These are phyloP conservation scores for Didymella arachidicola DNA, from an alignment of 2,329 filamentous ascomycete species.

Conservation along the genomic window DNA sequence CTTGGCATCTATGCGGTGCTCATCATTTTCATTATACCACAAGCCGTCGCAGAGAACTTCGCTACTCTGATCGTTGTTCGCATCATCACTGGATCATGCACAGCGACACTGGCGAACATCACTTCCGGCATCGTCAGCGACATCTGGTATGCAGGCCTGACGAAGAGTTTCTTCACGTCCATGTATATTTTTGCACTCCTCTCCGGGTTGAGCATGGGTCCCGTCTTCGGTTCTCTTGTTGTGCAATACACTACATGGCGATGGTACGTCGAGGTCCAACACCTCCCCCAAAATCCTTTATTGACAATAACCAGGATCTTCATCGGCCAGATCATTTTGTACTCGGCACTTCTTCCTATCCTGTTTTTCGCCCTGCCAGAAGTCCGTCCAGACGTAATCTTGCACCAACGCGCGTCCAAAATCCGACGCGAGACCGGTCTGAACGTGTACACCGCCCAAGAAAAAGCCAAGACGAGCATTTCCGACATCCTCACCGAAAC, in stretches of 20 bases:
- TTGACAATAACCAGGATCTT: slow-evolving; percentile 50
- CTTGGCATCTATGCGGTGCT: slow-evolving; percentile 52
- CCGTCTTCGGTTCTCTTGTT: slow-evolving; percentile 54
- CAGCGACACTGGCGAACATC: slow-evolving; percentile 54
- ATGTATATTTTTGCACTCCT: slow-evolving; percentile 56
- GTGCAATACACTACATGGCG: slow-evolving; percentile 51
- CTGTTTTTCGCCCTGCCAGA: slow-evolving; percentile 56
- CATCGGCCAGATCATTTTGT: slow-evolving; percentile 56
- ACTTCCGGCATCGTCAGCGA: slow-evolving; percentile 47
- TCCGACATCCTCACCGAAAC: slow-evolving; percentile 47
- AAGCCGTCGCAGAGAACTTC: slow-evolving; percentile 55
- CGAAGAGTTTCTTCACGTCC: slow-evolving; percentile 54
- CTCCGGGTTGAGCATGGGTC: slow-evolving; percentile 55
- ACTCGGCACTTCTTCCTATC: slow-evolving; percentile 53
- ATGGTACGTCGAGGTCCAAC: slow-evolving; percentile 44
- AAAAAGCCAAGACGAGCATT: slow-evolving; percentile 46
- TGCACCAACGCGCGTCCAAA: slow-evolving; percentile 47
- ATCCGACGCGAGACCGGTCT: slow-evolving; percentile 42
- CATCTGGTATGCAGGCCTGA: slow-evolving; percentile 49
- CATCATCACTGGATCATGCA: slow-evolving; percentile 55
- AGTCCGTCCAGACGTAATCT: slow-evolving; percentile 58
- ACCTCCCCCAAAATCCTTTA: slow-evolving; percentile 4
- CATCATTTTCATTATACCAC: slow-evolving; percentile 53
- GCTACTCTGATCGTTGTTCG: slow-evolving; percentile 56
- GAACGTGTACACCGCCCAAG: slow-evolving; percentile 44